Evolutionary conservation across 352 stramenopile genomes (phyloP), one percentile per base, ranked within the genome.

Genomic region (Globisporangium nagaii): DNA sequence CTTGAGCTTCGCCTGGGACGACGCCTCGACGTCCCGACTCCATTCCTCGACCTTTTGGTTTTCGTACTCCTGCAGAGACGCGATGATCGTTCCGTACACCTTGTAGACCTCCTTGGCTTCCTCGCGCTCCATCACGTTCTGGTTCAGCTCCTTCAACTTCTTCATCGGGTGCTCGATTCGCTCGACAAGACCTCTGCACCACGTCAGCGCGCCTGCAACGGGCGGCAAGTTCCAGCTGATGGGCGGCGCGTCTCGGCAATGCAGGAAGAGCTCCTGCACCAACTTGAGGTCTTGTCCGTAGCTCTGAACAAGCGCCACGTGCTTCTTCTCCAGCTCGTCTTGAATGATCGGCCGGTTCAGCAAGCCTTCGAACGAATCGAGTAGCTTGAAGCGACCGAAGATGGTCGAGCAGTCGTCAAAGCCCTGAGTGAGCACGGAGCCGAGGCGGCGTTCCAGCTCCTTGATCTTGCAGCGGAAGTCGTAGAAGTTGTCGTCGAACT

Each of bases 41-140:
- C 96, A 99, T 57, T 98, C 91, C 57, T 98, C 87, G 7, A 98
- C 95, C 57, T 98, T 98, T 58, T 98, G 91, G 52, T 89, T 96
- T 65, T 98, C 96, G 56, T 97, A 99, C 63, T 99, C 96, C 51
- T 98, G 75, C 34, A 99, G 68, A n/a, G 89, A 97, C 22, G 94
- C 87, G 58, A 98, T 93, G 57, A 99, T 97, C 19, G 90, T 97
- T 11, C 79, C 82, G 56, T 98, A 98, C 0, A 98, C 88, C 67
- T 99, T 99, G 62, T 95, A 91, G n/a, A 99, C 95, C 61, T 99
- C 96, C 58, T 98, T 98, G 24, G 96, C 93, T 71, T 99, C 96
- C 63, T 99, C 96, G 4, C 96, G 92, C 41, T 98, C 95, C 73
- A 99, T 96, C 37, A 99, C 96, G 58, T 95, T 98, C 40, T 93